Base-by-base conservation (phyloP, 345 rosid genomes). In the Brassica napus region DNA sequence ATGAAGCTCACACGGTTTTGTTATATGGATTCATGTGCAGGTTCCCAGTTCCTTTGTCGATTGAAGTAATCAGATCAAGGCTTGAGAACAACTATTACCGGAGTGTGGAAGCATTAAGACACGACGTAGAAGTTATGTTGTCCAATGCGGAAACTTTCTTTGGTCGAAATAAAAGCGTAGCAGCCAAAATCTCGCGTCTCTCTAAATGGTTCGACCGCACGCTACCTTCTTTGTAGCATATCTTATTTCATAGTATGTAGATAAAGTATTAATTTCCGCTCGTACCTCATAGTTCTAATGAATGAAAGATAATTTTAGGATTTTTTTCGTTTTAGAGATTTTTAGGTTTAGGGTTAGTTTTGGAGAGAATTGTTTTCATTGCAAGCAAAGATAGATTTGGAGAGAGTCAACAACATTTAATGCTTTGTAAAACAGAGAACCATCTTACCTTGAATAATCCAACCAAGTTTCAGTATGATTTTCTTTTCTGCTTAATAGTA, bases 61-160 rank as follows among this genome's bases (percentile, higher is more conserved):
- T 91, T 24, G 97, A 88, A 44, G 77, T 89, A 74, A 91, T 93
- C 68, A 86, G 84, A 55, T 75, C 84, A 18, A 88, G 99, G 85
- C 84, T 95, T 80, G 93, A 90, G 78, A 91, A 90, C 86, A 86
- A 84, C 86, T 95, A 91, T 77, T 93, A 93, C 81, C 83, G 98
- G 79, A 87, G 87, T 82, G 26, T 91, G 77, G 96, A 89, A 65
- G 96, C 96, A 12, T 66, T 87, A 86, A 81, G 87, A 78, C 98
- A 93, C 55, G 99, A 95, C 76, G 63, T 95, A 59, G 15, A 71
- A 58, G 90, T 93, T 8, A 86, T 89, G 97, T 63, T 93, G 31
- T 75, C 81, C 8, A 91, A 91, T 72, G 94, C 97, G 14, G 92
- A 89, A 65, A 76, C 92, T 8, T 87, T 82, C 79, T 88, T 87